These are phyloP conservation scores for Coemansia furcata DNA, from an alignment of 192 early-diverging fungal species.

Conservation along the genomic window DNA sequence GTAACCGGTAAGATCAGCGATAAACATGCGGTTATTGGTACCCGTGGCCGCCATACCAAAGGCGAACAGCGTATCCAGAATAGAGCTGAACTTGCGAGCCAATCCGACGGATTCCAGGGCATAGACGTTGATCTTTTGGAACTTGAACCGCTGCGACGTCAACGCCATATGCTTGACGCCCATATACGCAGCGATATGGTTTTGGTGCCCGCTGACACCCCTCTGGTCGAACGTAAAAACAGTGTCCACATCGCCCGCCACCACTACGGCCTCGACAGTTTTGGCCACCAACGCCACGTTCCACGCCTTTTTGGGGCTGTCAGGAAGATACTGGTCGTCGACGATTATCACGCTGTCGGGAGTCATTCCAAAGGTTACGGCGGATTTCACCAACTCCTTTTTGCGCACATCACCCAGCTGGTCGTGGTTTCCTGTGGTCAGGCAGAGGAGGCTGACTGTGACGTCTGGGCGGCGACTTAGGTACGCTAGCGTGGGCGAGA, in stretches of 20 bases:
- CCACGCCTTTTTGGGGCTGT: conserved; percentile 68
- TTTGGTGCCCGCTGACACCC: conserved; percentile 89
- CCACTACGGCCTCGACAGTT: conserved; percentile 59
- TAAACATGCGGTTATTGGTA: conserved; percentile 49
- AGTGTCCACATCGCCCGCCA: conserved; percentile 57
- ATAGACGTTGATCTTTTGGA: conserved; percentile 54
- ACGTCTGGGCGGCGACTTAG: conserved; percentile 55
- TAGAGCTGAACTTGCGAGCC: conserved; percentile 57
- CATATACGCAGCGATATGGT: conserved; percentile 79
- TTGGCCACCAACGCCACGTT: conserved; percentile 57
- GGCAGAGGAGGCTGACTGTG: conserved; percentile 73
- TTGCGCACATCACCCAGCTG: conserved; percentile 45
- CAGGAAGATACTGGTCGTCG: conserved; percentile 58
- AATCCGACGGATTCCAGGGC: conserved; percentile 59
- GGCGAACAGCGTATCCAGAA: conserved; percentile 53
- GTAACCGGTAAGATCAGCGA: conserved; percentile 61
- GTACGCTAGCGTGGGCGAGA: conserved; percentile 72
- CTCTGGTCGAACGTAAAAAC: conserved; percentile 87
- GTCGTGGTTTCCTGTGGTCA: conserved; percentile 73
- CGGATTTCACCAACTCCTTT: conserved; percentile 43
- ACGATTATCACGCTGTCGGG: conserved; percentile 53
- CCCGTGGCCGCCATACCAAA: conserved; percentile 19
- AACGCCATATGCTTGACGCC: conserved; percentile 62
- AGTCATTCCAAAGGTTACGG: conserved; percentile 40
- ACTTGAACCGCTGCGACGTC: conserved; percentile 53